phyloP scores from a whole-genome alignment of 2,329 filamentous ascomycete species.

The Tolypocladium album region DNA sequence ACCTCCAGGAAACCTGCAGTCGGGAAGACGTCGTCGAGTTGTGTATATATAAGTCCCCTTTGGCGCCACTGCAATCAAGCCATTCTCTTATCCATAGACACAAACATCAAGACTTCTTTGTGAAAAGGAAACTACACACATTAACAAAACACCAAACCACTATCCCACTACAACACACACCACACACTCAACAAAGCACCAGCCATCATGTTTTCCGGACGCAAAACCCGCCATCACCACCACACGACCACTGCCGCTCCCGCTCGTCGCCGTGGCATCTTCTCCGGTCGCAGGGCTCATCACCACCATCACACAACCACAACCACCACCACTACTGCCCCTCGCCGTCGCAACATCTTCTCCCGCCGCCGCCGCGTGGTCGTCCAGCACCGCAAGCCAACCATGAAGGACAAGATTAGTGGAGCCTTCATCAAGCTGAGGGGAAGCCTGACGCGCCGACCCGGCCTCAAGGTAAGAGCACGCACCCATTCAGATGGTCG shows the following conservation, averaged over 20 bases:
- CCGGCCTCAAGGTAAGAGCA: slow-evolving; percentile 54
- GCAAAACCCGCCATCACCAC: slow-evolving; percentile 13
- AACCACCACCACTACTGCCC: slow-evolving; percentile 26
- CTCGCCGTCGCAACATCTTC: slow-evolving; percentile 30
- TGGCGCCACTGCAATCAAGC: no score
- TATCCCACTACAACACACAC: neutral
- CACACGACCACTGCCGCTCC: slow-evolving; percentile 22
- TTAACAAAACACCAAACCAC: neutral
- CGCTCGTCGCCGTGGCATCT: slow-evolving; percentile 27
- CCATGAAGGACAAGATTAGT: slow-evolving; percentile 66
- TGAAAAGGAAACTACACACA: neutral
- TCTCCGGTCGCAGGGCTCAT: slow-evolving; percentile 23
- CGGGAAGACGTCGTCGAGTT: neutral
- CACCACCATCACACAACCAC: slow-evolving; percentile 28
- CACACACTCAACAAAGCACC: neutral
- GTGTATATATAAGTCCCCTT: neutral
- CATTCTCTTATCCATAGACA: neutral
- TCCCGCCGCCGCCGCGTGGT: slow-evolving; percentile 24
- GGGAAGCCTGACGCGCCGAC: slow-evolving; percentile 56
- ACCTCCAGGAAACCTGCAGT: neutral
- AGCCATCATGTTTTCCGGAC: slow-evolving; percentile 11
- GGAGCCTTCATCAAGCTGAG: slow-evolving; percentile 66
- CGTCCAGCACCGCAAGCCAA: slow-evolving; percentile 52
- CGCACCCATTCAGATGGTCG: no score
- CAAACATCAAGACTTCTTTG: neutral